A percentile compares a stretch with the other conserved stretches of the same genome.
Evolutionary conservation across 1,284 basidiomycete species (phyloP).

Genomic region (Golubevia pallescens): DNA sequence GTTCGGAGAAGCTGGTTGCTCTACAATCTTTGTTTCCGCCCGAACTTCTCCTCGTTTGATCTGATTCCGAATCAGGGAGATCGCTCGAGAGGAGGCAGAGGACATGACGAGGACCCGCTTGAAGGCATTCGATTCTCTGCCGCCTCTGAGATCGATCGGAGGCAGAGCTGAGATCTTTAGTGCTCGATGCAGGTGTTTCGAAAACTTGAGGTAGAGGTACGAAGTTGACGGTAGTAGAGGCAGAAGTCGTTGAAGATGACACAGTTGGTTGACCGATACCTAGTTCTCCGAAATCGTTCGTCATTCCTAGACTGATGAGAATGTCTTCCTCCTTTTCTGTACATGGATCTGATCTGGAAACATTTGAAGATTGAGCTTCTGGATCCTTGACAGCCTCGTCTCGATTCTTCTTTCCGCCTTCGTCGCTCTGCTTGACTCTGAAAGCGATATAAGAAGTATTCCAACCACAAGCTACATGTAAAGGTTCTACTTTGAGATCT

Average conservation of each 20-base stretch:
- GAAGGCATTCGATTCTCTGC: neutral
- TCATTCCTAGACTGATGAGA: neutral
- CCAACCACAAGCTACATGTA: slow-evolving; percentile 24
- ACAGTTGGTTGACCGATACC: neutral
- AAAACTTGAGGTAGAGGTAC: neutral
- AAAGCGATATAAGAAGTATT: slow-evolving; percentile 28
- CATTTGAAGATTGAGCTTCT: too few species aligned
- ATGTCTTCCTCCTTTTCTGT: neutral
- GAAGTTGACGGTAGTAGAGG: neutral
- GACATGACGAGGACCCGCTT: neutral
- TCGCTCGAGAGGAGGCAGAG: neutral
- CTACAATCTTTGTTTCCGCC: too few species aligned
- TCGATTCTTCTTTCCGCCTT: neutral
- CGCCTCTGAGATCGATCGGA: neutral
- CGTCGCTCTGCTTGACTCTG: neutral
- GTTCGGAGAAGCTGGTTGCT: too few species aligned
- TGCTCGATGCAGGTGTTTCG: neutral
- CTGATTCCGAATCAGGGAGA: too few species aligned
- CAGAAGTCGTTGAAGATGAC: neutral
- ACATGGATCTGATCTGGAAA: too few species aligned
- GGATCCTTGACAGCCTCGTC: neutral
- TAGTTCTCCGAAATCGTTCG: neutral
- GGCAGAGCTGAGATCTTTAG: neutral
- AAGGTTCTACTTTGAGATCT: neutral
- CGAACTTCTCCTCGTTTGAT: too few species aligned